Evolutionary conservation across 305 asterid species (phyloP).

Genomic region (Plantago coronopus): DNA sequence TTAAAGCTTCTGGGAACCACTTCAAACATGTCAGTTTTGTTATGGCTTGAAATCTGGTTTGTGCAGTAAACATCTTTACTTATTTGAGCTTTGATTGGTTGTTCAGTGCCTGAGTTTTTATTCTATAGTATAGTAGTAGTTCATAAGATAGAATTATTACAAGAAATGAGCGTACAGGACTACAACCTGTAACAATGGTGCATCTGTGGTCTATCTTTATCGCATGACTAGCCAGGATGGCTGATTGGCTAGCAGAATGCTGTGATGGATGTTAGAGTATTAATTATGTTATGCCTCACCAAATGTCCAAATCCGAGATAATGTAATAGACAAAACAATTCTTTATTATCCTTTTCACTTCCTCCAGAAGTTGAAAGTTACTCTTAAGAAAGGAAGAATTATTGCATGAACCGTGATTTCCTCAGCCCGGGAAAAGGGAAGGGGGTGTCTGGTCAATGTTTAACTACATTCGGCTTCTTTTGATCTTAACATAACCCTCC

Average conservation of each 20-base stretch:
- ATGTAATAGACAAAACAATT: not conserved
- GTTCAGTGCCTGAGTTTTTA: not conserved
- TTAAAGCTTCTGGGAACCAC: not conserved
- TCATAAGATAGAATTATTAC: not conserved
- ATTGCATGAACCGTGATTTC: too few relatives aligned
- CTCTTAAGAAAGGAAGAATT: too few relatives aligned
- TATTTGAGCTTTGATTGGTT: not conserved
- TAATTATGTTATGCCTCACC: not conserved
- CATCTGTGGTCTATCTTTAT: not conserved
- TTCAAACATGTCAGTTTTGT: not conserved
- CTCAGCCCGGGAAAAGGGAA: not conserved
- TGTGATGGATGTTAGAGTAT: not conserved
- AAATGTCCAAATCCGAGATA: not conserved
- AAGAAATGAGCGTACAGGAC: too few relatives aligned
- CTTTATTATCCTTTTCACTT: too few relatives aligned
- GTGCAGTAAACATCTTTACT: not conserved
- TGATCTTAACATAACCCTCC: not conserved
- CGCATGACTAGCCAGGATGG: not conserved
- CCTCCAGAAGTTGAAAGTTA: not conserved
- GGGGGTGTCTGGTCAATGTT: not conserved
- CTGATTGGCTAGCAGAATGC: not conserved
- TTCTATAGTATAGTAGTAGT: not conserved
- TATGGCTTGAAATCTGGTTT: not conserved
- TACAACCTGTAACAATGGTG: too few relatives aligned
- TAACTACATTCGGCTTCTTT: not conserved